Evolutionary conservation across 2,329 filamentous ascomycete genomes (phyloP).

Genomic region (Pseudopithomyces chartarum): DNA sequence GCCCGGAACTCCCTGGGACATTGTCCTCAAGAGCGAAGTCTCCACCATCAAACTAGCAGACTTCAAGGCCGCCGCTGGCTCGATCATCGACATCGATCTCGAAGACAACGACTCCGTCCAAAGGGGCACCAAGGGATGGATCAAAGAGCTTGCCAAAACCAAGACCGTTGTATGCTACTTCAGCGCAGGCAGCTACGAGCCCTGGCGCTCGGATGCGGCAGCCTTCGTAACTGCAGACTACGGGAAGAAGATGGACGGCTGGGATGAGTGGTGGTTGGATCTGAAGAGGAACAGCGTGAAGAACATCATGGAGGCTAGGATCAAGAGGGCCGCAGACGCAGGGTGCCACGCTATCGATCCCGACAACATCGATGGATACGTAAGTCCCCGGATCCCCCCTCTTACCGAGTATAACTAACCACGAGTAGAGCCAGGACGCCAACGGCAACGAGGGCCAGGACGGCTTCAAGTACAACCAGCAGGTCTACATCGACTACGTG

Average conservation of each 20-base stretch:
- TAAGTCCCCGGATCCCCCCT: slow-evolving; percentile 34
- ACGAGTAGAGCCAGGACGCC: slow-evolving; percentile 3
- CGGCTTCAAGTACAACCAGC: slow-evolving; percentile 61
- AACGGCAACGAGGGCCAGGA: slow-evolving; percentile 53
- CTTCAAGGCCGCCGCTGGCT: not conserved
- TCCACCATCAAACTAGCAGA: not conserved
- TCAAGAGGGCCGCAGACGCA: slow-evolving; percentile 62
- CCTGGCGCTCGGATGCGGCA: slow-evolving; percentile 59
- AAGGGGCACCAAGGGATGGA: not conserved
- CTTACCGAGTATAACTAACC: not conserved
- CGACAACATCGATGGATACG: slow-evolving; percentile 71
- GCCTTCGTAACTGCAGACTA: slow-evolving; percentile 48
- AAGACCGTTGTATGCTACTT: slow-evolving; percentile 64
- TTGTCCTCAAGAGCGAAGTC: not conserved
- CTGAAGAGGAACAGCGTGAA: slow-evolving; percentile 61
- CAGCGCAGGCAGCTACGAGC: slow-evolving; percentile 70
- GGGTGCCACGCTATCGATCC: slow-evolving; percentile 71
- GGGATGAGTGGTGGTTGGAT: slow-evolving; percentile 72
- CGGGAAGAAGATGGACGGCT: slow-evolving; percentile 58
- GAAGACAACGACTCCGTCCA: not conserved
- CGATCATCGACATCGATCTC: not conserved
- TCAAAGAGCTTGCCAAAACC: not conserved
- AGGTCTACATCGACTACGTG: slow-evolving; percentile 63
- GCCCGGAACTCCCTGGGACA: slow-evolving; percentile 1
- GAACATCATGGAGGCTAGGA: slow-evolving; percentile 65